These are phyloP conservation scores for Coleophoma cylindrospora DNA, from an alignment of 2,329 filamentous ascomycete species.

Conservation along the genomic window DNA sequence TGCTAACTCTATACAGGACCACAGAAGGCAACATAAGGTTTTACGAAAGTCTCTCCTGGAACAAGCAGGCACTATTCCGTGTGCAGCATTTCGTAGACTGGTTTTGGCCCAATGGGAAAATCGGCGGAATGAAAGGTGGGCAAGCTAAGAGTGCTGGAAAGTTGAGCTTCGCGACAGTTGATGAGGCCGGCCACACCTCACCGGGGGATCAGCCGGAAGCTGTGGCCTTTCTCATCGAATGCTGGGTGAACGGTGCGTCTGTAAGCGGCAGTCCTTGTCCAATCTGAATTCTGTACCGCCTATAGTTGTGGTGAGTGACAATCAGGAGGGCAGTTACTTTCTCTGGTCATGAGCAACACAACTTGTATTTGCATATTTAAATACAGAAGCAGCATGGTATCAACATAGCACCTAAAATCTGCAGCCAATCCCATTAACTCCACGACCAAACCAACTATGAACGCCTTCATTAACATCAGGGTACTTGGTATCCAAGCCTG, in stretches of 20 bases:
- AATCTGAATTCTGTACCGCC: neutral
- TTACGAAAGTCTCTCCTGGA: conserved; percentile 2
- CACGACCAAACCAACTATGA: too few species aligned
- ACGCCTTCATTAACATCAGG: too few species aligned
- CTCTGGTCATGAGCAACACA: too few species aligned
- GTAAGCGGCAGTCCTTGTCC: neutral
- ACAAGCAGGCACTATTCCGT: neutral
- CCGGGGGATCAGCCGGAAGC: neutral
- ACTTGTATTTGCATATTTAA: too few species aligned
- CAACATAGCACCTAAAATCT: too few species aligned
- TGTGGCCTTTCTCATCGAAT: neutral
- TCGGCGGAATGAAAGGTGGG: neutral
- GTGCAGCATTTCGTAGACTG: neutral
- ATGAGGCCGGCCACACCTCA: neutral
- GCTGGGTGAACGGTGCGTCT: neutral
- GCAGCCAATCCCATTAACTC: too few species aligned
- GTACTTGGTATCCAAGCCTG: neutral
- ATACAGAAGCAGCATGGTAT: too few species aligned
- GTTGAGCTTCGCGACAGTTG: neutral
- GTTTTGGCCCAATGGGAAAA: neutral
- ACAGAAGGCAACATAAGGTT: neutral
- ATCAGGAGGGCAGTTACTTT: too few species aligned
- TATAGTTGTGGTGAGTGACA: too few species aligned
- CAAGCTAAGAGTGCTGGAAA: conserved; percentile 1
- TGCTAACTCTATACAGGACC: neutral